Conservation (phyloP, 129 eudicot species). For the Arctium minus region DNA sequence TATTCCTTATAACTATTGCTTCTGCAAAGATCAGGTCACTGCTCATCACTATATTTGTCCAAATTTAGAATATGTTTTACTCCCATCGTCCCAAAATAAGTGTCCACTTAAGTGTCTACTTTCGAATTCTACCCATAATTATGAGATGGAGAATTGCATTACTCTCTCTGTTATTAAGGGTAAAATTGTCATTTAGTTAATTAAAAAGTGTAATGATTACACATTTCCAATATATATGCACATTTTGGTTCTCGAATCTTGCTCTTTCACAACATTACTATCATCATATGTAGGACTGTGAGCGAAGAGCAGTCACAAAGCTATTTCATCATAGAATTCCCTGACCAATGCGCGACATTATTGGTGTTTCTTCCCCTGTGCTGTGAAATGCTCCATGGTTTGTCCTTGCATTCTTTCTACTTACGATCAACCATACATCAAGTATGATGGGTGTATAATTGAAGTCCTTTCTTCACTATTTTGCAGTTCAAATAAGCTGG, state of each 20-base stretch:
- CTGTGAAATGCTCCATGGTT: slow-evolving; percentile 23
- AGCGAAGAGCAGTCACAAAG: slow-evolving; percentile 81
- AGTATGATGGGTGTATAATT: not conserved
- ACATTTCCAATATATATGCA: not conserved
- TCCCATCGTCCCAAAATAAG: too few species aligned
- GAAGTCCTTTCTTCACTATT: not conserved
- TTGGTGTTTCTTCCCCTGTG: slow-evolving; percentile 10
- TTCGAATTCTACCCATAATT: too few species aligned
- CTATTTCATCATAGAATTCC: slow-evolving; percentile 73
- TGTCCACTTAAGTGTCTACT: too few species aligned
- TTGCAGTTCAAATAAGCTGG: slow-evolving; percentile 9
- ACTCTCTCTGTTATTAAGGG: too few species aligned
- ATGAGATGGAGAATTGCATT: too few species aligned
- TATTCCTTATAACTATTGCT: not conserved
- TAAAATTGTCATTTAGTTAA: too few species aligned
- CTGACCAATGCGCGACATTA: slow-evolving; percentile 5
- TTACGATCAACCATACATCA: not conserved
- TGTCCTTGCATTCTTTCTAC: not conserved
- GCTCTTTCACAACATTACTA: not conserved
- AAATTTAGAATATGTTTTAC: not conserved
- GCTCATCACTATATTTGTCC: not conserved
- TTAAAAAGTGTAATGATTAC: too few species aligned
- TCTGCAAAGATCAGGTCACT: not conserved
- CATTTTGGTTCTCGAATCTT: not conserved
- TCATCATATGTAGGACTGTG: slow-evolving; percentile 69